Evolutionary conservation across 257 asterid genomes (phyloP).

Genomic region (Fraxinus anomala): DNA sequence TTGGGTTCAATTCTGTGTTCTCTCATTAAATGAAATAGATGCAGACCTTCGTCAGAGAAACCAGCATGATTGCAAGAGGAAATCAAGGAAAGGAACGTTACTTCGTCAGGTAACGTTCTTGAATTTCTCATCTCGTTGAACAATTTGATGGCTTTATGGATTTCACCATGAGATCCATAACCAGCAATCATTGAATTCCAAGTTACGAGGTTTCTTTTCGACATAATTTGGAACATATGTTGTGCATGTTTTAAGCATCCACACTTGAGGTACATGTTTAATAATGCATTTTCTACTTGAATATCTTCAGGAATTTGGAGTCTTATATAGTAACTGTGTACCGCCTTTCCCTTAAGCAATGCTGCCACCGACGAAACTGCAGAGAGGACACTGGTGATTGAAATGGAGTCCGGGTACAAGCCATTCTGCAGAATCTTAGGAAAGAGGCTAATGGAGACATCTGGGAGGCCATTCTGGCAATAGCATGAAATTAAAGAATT

Average conservation of each 20-base stretch:
- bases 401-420: conserved; percentile 53
- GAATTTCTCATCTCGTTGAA: conserved; percentile 59
- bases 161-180: conserved; percentile 76
- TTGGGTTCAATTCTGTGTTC: conserved; percentile 57
- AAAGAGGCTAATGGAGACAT: conserved; percentile 57
- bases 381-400: conserved; percentile 60
- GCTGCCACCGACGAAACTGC: conserved; percentile 72
- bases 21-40: conserved; percentile 52
- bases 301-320: conserved; percentile 42
- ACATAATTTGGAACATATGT: conserved; percentile 45
- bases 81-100: conserved; percentile 74
- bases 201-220: conserved; percentile 49
- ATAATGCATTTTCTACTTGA: conserved; percentile 65
- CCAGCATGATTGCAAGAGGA: conserved; percentile 92
- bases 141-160: conserved; percentile 58
- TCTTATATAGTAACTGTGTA: conserved; percentile 64
- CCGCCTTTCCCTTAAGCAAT: conserved; percentile 63
- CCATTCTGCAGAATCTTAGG: conserved; percentile 58
- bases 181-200: conserved; percentile 88
- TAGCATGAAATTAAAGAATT: conserved; percentile 73
- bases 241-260: conserved; percentile 67
- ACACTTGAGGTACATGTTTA: conserved; percentile 80
- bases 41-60: conserved; percentile 54
- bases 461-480: conserved; percentile 57
- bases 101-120: conserved; percentile 57